Evolutionary conservation across 169 alveolate genomes (phyloP).

Genomic region (Amoebophrya sp.): DNA sequence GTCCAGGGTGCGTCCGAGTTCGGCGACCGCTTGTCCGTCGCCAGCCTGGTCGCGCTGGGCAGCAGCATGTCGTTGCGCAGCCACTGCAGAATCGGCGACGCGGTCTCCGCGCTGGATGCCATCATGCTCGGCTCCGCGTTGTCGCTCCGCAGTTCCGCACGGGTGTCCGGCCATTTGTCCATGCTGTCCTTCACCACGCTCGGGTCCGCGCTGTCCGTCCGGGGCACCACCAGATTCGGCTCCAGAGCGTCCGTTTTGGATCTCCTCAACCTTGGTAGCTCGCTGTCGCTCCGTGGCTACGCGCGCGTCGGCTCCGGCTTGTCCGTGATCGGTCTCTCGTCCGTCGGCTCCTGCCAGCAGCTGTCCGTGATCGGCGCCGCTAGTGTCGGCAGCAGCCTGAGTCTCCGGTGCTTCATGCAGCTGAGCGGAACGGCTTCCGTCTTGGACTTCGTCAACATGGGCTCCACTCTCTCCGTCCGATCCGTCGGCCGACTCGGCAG

Average conservation of each 20-base stretch:
- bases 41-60: background rate
- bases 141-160: background rate
- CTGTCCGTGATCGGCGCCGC: background rate
- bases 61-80: background rate
- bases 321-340: background rate
- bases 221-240: background rate
- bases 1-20: background rate
- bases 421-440: background rate
- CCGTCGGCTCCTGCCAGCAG: background rate
- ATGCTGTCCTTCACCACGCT: background rate
- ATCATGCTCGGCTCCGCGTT: background rate
- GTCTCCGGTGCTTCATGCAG: background rate
- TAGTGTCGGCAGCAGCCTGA: background rate
- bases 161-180: background rate
- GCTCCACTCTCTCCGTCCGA: background rate
- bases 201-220: background rate
- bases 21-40: background rate
- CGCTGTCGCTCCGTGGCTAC: constrained; percentile 29
- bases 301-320: constrained; percentile 8
- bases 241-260: background rate
- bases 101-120: background rate
- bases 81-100: constrained; percentile 7
- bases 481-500: background rate
- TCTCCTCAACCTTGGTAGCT: background rate
- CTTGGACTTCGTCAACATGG: background rate